Percentiles rank a stretch among this genome's conserved stretches.
Conservation (phyloP, 1,284 basidiomycete genomes). For the Sparassis latifolia region DNA sequence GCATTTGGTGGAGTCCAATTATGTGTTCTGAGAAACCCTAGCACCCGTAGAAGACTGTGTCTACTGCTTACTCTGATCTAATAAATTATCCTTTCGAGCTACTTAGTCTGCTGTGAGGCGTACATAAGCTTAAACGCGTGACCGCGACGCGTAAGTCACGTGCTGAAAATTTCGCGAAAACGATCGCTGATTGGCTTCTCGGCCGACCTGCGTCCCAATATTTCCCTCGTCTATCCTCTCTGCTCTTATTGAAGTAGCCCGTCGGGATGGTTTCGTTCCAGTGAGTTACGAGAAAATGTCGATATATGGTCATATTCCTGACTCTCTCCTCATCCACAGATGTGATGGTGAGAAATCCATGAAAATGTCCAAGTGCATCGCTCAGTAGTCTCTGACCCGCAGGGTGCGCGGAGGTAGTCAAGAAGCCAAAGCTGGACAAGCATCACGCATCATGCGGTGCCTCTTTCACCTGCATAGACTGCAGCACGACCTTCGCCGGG, state of each 20-base stretch:
- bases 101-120: too few relatives aligned
- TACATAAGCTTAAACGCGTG: too few relatives aligned
- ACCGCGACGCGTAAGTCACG: constrained; percentile 5
- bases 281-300: constrained; percentile 26
- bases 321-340: constrained; percentile 21
- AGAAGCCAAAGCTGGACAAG: constrained; percentile 85
- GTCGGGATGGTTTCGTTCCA: constrained; percentile 52
- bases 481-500: constrained; percentile 71
- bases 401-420: constrained; percentile 81
- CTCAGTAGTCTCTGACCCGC: constrained; percentile 6
- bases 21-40: too few relatives aligned
- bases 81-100: too few relatives aligned
- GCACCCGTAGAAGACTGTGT: too few relatives aligned
- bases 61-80: too few relatives aligned
- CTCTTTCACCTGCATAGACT: constrained; percentile 85
- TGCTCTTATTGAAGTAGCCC: neutral
- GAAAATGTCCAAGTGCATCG: neutral
- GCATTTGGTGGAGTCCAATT: too few relatives aligned
- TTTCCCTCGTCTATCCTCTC: neutral
- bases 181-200: constrained; percentile 8
- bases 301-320: neutral
- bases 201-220: neutral
- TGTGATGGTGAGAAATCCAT: constrained; percentile 37
- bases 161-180: constrained; percentile 13
- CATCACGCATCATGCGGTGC: constrained; percentile 55